Evolutionary conservation across 352 stramenopile genomes (phyloP).

Genomic region (Phytophthora kernoviae): DNA sequence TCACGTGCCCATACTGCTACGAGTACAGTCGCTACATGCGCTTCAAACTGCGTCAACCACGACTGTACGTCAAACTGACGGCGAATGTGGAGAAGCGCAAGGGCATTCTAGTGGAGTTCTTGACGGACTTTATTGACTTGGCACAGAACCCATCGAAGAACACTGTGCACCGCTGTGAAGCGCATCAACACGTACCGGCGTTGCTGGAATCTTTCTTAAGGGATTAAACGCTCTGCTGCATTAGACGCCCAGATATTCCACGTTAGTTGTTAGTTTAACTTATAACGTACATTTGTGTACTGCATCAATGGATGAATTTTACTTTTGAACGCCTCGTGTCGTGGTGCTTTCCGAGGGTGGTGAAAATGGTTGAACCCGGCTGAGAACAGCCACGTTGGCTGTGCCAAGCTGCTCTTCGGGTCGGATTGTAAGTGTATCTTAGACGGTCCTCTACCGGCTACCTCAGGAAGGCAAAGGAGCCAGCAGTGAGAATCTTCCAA

Average conservation of each 20-base stretch:
- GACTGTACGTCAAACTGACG: conserved; percentile 43
- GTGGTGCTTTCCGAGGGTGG: too few relatives aligned
- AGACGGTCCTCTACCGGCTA: too few relatives aligned
- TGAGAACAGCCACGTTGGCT: background rate
- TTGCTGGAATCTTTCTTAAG: conserved; percentile 55
- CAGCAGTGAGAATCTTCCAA: too few relatives aligned
- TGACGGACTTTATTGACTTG: conserved; percentile 55
- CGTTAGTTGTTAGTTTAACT: background rate
- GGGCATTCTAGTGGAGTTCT: conserved; percentile 52
- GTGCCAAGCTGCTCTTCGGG: too few relatives aligned
- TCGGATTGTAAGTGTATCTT: too few relatives aligned
- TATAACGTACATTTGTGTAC: background rate
- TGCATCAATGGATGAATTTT: background rate
- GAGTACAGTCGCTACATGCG: conserved; percentile 59
- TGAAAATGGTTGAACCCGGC: background rate
- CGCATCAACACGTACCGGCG: conserved; percentile 45
- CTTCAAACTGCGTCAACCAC: conserved; percentile 54
- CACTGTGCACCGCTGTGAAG: conserved; percentile 44
- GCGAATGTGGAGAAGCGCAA: conserved; percentile 49
- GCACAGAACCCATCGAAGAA: conserved; percentile 45
- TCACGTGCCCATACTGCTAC: conserved; percentile 66
- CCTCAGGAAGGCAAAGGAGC: too few relatives aligned
- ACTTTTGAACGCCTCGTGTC: too few relatives aligned
- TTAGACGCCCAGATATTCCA: background rate
- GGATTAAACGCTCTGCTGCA: conserved; percentile 26